phyloP scores from a whole-genome alignment of 352 stramenopile genomes.

The Globisporangium perplexum region DNA sequence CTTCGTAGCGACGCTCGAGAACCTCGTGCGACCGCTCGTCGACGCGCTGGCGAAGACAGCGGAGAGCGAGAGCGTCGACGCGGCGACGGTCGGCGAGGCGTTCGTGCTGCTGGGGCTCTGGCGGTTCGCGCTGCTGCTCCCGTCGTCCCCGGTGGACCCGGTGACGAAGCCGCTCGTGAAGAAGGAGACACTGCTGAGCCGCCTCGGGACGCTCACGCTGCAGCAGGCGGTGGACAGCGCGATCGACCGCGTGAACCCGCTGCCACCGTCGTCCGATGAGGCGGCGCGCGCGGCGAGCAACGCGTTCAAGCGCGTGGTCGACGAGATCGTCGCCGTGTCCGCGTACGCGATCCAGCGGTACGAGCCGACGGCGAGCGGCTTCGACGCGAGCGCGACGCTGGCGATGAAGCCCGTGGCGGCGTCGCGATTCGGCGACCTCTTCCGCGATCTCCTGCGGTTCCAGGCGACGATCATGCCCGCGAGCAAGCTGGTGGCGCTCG shows the following conservation, averaged over 20 bases:
- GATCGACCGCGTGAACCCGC: slow-evolving; percentile 49
- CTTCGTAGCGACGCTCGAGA: slow-evolving; percentile 8
- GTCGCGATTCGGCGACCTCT: slow-evolving; percentile 66
- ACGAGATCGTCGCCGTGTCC: slow-evolving; percentile 14
- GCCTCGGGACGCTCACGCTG: slow-evolving; percentile 70
- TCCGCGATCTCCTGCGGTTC: slow-evolving; percentile 68
- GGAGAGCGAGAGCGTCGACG: neutral
- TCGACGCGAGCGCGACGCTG: slow-evolving; percentile 7
- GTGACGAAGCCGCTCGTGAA: slow-evolving; percentile 93
- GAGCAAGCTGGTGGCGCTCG: slow-evolving; percentile 49
- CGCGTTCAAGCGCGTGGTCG: slow-evolving; percentile 13
- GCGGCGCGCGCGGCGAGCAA: slow-evolving; percentile 27
- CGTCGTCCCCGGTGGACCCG: slow-evolving; percentile 94
- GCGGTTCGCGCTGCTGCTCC: slow-evolving; percentile 90
- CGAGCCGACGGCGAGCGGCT: slow-evolving; percentile 13
- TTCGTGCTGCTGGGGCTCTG: slow-evolving; percentile 92
- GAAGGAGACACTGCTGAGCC: slow-evolving; percentile 88
- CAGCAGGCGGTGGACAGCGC: slow-evolving; percentile 52
- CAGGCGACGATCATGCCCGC: slow-evolving; percentile 66
- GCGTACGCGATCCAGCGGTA: slow-evolving; percentile 47
- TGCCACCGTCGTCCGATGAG: slow-evolving; percentile 19
- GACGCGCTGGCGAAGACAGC: neutral
- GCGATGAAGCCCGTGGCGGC: slow-evolving; percentile 24
- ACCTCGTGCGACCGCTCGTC: slow-evolving; percentile 12
- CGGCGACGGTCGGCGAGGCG: slow-evolving; percentile 43